Evolutionary conservation across 2,329 filamentous ascomycete species (phyloP).

Genomic region (Fusarium goolgardi): DNA sequence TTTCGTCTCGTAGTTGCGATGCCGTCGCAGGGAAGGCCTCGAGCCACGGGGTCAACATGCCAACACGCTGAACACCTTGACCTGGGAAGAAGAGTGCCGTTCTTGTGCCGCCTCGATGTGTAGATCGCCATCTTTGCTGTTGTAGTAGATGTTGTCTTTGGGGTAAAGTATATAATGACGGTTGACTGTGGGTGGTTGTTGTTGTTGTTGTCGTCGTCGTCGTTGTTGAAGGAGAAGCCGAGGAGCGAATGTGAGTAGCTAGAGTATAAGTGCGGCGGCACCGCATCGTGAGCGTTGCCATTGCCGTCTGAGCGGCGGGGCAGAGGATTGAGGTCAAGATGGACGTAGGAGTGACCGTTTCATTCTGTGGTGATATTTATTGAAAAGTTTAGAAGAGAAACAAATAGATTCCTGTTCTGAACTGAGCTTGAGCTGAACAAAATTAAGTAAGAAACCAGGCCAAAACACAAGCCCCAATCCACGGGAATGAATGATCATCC

Average conservation of each 20-base stretch:
- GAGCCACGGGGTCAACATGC: slow-evolving; percentile 88
- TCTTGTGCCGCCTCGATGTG: slow-evolving; percentile 54
- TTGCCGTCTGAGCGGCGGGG: slow-evolving; percentile 47
- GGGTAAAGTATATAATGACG: slow-evolving; percentile 11
- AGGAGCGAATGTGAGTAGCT: slow-evolving; percentile 14
- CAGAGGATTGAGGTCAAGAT: slow-evolving; percentile 39
- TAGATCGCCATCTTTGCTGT: slow-evolving; percentile 49
- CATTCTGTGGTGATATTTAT: slow-evolving; percentile 32
- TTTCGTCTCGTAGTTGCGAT: slow-evolving; percentile 82
- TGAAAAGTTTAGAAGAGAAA: background rate
- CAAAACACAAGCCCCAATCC: slow-evolving; percentile 7
- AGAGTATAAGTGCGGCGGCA: slow-evolving; percentile 42
- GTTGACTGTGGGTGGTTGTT: slow-evolving; percentile 6
- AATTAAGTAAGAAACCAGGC: slow-evolving; percentile 10
- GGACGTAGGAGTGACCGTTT: slow-evolving; percentile 32
- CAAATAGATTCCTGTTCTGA: background rate
- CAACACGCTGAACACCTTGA: slow-evolving; percentile 89
- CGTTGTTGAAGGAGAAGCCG: background rate
- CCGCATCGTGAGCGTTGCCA: slow-evolving; percentile 48
- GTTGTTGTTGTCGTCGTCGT: background rate
- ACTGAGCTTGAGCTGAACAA: background rate
- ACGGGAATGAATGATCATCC: slow-evolving; percentile 29
- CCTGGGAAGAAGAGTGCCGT: slow-evolving; percentile 75
- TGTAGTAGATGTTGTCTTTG: slow-evolving; percentile 6
- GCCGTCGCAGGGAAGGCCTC: slow-evolving; percentile 85